phyloP scores from a whole-genome alignment of 1,139 yeast species.

The Pichia sp. region DNA sequence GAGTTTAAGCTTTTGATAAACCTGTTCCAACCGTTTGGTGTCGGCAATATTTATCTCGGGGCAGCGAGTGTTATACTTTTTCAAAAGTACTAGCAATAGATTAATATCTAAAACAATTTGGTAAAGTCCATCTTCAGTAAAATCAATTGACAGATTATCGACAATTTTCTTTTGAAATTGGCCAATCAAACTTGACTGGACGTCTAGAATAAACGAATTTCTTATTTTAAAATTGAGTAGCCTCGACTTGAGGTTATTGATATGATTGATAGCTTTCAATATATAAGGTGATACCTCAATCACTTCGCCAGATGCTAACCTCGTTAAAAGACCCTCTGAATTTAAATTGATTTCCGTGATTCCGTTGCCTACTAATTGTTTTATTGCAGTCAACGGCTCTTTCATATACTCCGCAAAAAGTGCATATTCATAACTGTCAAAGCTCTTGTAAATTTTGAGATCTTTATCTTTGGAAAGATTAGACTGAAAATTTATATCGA shows the following conservation, averaged over 20 bases:
- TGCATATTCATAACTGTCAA: constrained; percentile 49
- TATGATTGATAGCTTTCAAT: constrained; percentile 46
- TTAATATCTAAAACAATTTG: constrained; percentile 29
- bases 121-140: constrained; percentile 24
- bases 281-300: constrained; percentile 41
- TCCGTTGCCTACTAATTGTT: constrained; percentile 46
- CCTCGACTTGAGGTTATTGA: constrained; percentile 42
- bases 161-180: constrained; percentile 23
- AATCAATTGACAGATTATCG: constrained; percentile 16
- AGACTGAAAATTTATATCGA: constrained; percentile 46
- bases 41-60: constrained; percentile 19
- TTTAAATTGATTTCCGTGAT: constrained; percentile 45
- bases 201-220: constrained; percentile 20
- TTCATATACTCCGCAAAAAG: constrained; percentile 54
- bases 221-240: constrained; percentile 22
- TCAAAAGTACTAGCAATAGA: constrained; percentile 23
- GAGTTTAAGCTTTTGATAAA: constrained; percentile 19
- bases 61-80: constrained; percentile 20
- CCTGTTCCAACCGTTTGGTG: constrained; percentile 18
- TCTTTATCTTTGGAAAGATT: constrained; percentile 37
- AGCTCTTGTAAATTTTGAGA: constrained; percentile 38
- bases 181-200: constrained; percentile 25
- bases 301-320: constrained; percentile 16
- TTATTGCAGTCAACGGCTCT: constrained; percentile 46
- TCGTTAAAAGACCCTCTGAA: constrained; percentile 4